Conservation (phyloP, 2,329 filamentous ascomycete genomes). For the Neobulgaria alba region DNA sequence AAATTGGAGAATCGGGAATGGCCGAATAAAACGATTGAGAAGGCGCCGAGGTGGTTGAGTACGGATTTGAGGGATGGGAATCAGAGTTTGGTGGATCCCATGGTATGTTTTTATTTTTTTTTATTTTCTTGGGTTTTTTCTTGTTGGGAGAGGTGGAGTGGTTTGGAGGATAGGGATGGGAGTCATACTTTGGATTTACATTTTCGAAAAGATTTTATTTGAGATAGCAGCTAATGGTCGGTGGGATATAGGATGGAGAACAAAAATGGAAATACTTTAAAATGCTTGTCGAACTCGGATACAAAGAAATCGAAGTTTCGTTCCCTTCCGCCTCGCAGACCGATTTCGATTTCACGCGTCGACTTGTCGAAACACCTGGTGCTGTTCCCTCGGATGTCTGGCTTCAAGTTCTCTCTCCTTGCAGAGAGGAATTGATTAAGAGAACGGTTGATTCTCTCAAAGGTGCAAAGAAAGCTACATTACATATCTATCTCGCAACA, state of each 20-base stretch:
- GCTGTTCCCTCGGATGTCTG: slow-evolving; percentile 81
- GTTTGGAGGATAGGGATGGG: background rate
- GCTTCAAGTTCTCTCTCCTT: slow-evolving; percentile 87
- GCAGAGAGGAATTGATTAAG: slow-evolving; percentile 81
- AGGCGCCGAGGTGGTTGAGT: slow-evolving; percentile 83
- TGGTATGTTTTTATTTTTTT: slow-evolving; percentile 49
- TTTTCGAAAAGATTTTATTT: too few relatives aligned
- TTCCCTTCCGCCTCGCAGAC: slow-evolving; percentile 92
- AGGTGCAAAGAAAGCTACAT: slow-evolving; percentile 85
- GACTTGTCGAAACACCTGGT: slow-evolving; percentile 76
- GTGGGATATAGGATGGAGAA: slow-evolving; percentile 69
- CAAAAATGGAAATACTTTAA: slow-evolving; percentile 95
- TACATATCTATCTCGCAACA: slow-evolving; percentile 94
- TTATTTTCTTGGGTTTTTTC: background rate
- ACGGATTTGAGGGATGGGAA: slow-evolving; percentile 89
- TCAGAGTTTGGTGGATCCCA: slow-evolving; percentile 85
- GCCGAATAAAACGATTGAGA: slow-evolving; percentile 51
- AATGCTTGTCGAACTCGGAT: slow-evolving; percentile 85
- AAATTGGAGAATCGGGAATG: slow-evolving; percentile 41
- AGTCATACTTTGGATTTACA: too few relatives aligned
- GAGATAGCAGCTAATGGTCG: too few relatives aligned
- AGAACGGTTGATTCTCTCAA: slow-evolving; percentile 81
- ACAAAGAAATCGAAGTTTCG: slow-evolving; percentile 96
- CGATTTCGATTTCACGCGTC: slow-evolving; percentile 90
- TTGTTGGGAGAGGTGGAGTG: background rate